Conservation (phyloP, 768 basidiomycete species). For the Mycena chlorophos region DNA sequence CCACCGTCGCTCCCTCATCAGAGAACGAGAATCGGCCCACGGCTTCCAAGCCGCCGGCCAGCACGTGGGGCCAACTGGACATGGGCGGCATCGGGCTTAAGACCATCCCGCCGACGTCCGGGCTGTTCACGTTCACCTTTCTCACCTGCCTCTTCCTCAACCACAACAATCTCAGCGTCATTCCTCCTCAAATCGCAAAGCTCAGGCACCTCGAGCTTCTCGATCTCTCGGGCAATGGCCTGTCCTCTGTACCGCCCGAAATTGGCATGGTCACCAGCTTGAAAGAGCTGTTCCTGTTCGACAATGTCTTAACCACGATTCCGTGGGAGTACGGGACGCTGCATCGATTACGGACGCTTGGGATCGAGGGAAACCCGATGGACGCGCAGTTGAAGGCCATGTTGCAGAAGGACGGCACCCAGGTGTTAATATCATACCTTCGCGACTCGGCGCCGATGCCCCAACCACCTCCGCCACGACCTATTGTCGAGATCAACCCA, state of each 20-base stretch:
- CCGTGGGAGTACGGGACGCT: conserved; percentile 87
- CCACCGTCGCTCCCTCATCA: conserved; percentile 71
- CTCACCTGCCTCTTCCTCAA: conserved; percentile 94
- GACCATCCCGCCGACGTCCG: conserved; percentile 76
- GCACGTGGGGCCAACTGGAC: conserved; percentile 88
- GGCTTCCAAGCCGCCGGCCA: conserved; percentile 64
- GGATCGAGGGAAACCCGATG: conserved; percentile 96
- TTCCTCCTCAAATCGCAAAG: conserved; percentile 82
- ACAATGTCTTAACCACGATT: conserved; percentile 86
- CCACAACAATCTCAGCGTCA: conserved; percentile 78
- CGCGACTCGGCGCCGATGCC: conserved; percentile 91
- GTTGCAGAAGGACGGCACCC: conserved; percentile 94
- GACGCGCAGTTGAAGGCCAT: conserved; percentile 74
- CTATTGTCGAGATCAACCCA: conserved; percentile 57
- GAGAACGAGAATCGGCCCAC: conserved; percentile 64
- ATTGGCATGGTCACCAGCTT: conserved; percentile 87
- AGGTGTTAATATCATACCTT: conserved; percentile 83
- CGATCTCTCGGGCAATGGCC: conserved; percentile 87
- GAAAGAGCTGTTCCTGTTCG: conserved; percentile 92
- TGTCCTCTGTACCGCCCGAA: conserved; percentile 77
- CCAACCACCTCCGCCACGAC: conserved; percentile 75
- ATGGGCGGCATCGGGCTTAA: conserved; percentile 96
- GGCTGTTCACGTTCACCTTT: conserved; percentile 85
- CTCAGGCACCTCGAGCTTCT: conserved; percentile 86
- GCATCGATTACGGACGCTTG: conserved; percentile 89